A percentile compares a stretch with the other conserved stretches of the same genome.
phyloP scores from a whole-genome alignment of 139 green algal genomes.

The Tetraselmis striata region DNA sequence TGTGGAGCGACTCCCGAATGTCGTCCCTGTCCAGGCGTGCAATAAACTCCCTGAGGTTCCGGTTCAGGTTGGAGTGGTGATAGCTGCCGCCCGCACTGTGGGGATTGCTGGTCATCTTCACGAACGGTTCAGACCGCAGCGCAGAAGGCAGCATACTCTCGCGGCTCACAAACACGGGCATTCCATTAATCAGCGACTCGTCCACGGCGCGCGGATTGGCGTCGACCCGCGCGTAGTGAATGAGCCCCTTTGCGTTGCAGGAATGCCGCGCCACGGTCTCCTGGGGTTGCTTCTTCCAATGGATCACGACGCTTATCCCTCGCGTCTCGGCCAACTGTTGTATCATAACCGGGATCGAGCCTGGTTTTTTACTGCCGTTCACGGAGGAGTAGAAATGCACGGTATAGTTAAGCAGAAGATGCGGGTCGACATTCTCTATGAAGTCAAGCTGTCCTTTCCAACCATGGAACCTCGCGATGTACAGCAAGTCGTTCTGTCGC shows the following conservation, averaged over 20 bases:
- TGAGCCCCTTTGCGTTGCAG: neutral
- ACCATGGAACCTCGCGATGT: neutral
- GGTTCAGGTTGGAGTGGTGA: neutral
- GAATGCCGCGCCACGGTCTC: neutral
- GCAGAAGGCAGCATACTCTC: neutral
- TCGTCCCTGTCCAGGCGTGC: neutral
- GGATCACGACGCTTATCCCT: neutral
- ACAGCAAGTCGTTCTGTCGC: neutral
- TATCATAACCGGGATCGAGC: neutral
- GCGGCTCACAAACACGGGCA: neutral
- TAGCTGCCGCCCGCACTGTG: no score
- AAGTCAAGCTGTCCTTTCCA: neutral
- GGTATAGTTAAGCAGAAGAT: neutral
- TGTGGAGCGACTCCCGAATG: neutral
- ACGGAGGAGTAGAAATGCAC: neutral
- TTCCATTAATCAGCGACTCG: neutral
- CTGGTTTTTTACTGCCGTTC: neutral
- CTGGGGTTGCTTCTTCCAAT: neutral
- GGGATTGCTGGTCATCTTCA: neutral
- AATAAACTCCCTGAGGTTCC: neutral
- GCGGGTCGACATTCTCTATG: neutral
- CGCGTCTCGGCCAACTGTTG: neutral
- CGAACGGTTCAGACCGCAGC: neutral
- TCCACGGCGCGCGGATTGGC: neutral
- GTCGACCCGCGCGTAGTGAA: neutral